Evolutionary conservation across 148 eudicot genomes (phyloP), one percentile per base, ranked within the genome.

Genomic region (Polygonum aviculare): DNA sequence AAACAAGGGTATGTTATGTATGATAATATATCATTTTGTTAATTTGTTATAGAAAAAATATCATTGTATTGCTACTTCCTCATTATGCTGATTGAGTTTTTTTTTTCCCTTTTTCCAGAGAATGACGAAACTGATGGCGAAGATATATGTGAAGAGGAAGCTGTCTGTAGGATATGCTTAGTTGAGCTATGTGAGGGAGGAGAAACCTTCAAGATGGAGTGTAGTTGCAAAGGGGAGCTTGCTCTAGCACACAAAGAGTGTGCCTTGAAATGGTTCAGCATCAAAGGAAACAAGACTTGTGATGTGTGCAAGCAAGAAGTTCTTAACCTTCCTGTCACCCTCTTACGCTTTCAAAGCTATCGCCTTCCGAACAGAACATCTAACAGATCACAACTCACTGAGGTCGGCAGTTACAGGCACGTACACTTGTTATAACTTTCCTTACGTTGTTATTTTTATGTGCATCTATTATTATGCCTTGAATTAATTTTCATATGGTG

Each of bases 231-330:
- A 84, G 98, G 98, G 7, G 98, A 90, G 55, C 96, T 94, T 70
- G 90, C 93, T 76, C 86, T 94, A 83, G 98, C 97, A 70, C 98
- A 94, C 81, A 75, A 89, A 85, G 93, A 89, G 52, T 94, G 98
- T 83, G 92, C 97, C 1, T 31, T 94, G 47, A 94, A 89, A 85
- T 94, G 98, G 98, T 94, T 94, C 81, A 85, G 88, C 82, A 94
- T 92, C 51, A 92, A 92, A 86, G 97, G 96, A 62, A 92, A 88
- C 89, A 94, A 88, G 85, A 90, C 77, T 12, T 94, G 98, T 82
- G 98, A 94, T 75, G 89, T 94, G n/a, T 94, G 98, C 81, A 88
- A 84, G 76, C 90, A 90, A 82, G 97, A 94, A 74, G 98, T 94
- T 62, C 83, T 19, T 19, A 94, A 94, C 78, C 78, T 94, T 45